Percentiles rank a stretch among this genome's conserved stretches.
These are phyloP conservation scores for Fistulifera pelliculosa DNA, from an alignment of 108 stramenopile genomes.

Conservation along the genomic window DNA sequence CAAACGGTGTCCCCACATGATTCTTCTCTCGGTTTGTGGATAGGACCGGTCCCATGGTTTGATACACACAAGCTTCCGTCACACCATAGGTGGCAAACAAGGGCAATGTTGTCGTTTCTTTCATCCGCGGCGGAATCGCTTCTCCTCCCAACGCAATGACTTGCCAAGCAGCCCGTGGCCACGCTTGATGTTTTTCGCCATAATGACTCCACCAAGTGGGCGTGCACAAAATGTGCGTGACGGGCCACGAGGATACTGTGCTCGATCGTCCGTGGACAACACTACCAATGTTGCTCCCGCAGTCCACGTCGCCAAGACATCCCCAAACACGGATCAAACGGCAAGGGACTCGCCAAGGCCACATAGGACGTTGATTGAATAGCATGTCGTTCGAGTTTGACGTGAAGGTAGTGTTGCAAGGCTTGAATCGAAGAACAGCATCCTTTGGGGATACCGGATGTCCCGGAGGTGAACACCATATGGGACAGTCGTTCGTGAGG, in stretches of 20 bases:
- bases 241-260: conserved; percentile 23
- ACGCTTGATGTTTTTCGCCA: neutral
- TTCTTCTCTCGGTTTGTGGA: conserved; percentile 21
- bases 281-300: conserved; percentile 47
- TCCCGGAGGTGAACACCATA: conserved; percentile 92
- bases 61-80: conserved; percentile 87
- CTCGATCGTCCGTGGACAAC: conserved; percentile 25
- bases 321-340: conserved; percentile 83
- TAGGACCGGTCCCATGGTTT: conserved; percentile 60
- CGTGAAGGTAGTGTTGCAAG: conserved; percentile 45
- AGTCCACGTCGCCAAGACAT: conserved; percentile 59
- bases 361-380: conserved; percentile 37
- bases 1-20: conserved; percentile 47
- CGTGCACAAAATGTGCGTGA: conserved; percentile 73
- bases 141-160: conserved; percentile 77
- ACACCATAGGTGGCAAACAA: conserved; percentile 76
- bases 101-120: conserved; percentile 26
- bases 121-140: conserved; percentile 53
- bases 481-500: conserved; percentile 37
- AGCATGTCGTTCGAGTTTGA: conserved; percentile 53
- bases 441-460: conserved; percentile 93
- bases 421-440: conserved; percentile 61
- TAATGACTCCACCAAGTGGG: conserved; percentile 61
- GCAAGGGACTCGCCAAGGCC: conserved; percentile 65
- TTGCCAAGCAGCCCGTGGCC: conserved; percentile 14